A percentile compares a stretch with the other conserved stretches of the same genome.
Conservation (phyloP, 2,329 filamentous ascomycete genomes). For the Torrubiellomyces zombiae region DNA sequence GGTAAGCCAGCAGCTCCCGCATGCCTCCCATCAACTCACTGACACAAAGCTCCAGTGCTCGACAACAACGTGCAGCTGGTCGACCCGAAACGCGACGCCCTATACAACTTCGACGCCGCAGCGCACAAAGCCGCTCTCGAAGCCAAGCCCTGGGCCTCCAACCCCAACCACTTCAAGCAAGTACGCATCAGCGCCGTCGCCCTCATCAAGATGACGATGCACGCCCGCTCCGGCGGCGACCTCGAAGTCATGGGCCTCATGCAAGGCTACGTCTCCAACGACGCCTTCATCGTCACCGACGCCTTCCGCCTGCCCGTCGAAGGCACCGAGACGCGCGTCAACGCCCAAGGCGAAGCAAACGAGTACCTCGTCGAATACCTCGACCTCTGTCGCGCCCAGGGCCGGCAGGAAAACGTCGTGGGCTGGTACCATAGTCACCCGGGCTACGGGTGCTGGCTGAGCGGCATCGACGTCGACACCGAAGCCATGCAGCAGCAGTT, state of each 20-base stretch:
- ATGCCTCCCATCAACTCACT: not conserved
- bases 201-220: slow-evolving; percentile 98
- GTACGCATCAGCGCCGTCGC: slow-evolving; percentile 89
- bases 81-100: slow-evolving; percentile 73
- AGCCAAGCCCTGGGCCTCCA: slow-evolving; percentile 56
- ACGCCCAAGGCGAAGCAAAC: slow-evolving; percentile 88
- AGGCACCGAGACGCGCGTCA: slow-evolving; percentile 95
- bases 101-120: slow-evolving; percentile 65
- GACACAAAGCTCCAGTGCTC: slow-evolving; percentile 43
- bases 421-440: slow-evolving; percentile 98
- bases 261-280: slow-evolving; percentile 79
- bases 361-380: slow-evolving; percentile 92
- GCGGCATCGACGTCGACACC: slow-evolving; percentile 85
- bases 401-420: slow-evolving; percentile 72
- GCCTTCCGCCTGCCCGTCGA: slow-evolving; percentile 89
- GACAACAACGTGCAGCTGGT: slow-evolving; percentile 74
- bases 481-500: slow-evolving; percentile 73
- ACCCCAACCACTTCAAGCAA: slow-evolving; percentile 79
- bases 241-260: slow-evolving; percentile 97
- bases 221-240: slow-evolving; percentile 82
- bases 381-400: slow-evolving; percentile 57
- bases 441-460: slow-evolving; percentile 95
- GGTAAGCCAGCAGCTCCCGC: slow-evolving; percentile 5
- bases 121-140: slow-evolving; percentile 50
- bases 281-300: slow-evolving; percentile 83